Evolutionary conservation across 2,329 filamentous ascomycete genomes (phyloP).

Genomic region (Nemania abortiva): DNA sequence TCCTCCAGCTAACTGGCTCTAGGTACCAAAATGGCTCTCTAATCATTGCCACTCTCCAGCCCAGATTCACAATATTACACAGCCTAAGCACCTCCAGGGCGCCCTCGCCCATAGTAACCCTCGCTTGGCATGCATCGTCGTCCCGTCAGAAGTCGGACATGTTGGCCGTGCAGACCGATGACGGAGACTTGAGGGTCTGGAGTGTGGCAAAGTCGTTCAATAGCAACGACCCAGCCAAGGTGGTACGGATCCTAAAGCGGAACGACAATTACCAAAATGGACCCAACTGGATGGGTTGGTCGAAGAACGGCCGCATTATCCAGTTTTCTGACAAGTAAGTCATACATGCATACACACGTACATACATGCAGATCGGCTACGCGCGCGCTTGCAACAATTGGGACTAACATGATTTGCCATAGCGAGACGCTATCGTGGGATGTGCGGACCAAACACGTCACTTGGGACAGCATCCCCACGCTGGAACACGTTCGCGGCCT

Average conservation of each 20-base stretch:
- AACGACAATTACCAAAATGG: conserved; percentile 79
- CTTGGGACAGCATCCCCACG: conserved; percentile 88
- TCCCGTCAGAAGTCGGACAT: conserved; percentile 97
- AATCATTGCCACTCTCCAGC: conserved; percentile 87
- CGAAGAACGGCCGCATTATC: conserved; percentile 95
- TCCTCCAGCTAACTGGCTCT: conserved; percentile 37
- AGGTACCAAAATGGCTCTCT: conserved; percentile 97
- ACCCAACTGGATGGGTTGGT: conserved; percentile 98
- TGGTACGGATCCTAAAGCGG: conserved; percentile 87
- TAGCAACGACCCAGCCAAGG: conserved; percentile 80
- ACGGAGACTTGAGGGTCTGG: conserved; percentile 95
- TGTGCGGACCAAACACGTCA: conserved; percentile 96
- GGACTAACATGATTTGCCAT: conserved; percentile 50
- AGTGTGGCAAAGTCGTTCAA: conserved; percentile 87
- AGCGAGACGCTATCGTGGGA: conserved; percentile 96
- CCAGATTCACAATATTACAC: conserved; percentile 93
- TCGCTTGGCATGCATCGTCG: conserved; percentile 97
- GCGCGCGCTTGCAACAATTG: conserved; percentile 61
- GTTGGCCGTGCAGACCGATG: conserved; percentile 91
- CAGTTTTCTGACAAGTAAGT: conserved; percentile 90
- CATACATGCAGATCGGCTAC: conserved; percentile 48
- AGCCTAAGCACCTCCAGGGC: conserved; percentile 86
- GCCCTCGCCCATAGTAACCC: conserved; percentile 86
- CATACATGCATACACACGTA: conserved; percentile 29
- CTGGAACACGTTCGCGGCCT: conserved; percentile 84